phyloP scores from a whole-genome alignment of 106 monocot genomes.

The Narthecium ossifragum region DNA sequence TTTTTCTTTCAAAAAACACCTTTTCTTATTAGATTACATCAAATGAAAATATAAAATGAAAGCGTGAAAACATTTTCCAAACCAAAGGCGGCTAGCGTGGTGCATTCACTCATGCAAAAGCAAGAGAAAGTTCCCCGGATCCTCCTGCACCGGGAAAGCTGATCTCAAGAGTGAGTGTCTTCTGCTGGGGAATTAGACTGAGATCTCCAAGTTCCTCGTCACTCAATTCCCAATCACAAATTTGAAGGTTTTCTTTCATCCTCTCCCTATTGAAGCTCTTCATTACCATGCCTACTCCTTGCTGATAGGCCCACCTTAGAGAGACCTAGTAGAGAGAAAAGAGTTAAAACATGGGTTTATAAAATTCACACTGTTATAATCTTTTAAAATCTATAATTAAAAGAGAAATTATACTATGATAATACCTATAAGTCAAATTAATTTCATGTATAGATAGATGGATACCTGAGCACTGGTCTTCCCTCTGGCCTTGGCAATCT shows the following conservation, averaged over 20 bases:
- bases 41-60: too few species aligned
- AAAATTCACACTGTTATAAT: background rate
- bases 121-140: too few species aligned
- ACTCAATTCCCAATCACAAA: constrained; percentile 14
- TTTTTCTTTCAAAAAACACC: too few species aligned
- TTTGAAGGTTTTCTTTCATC: constrained; percentile 12
- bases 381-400: background rate
- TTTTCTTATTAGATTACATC: too few species aligned
- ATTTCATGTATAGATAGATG: too few species aligned
- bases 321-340: background rate
- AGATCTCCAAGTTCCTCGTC: constrained; percentile 6
- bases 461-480: background rate
- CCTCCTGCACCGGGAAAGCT: background rate
- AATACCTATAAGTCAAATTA: too few species aligned
- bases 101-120: background rate
- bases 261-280: constrained; percentile 11
- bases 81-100: too few species aligned
- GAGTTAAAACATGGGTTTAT: background rate
- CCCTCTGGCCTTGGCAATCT: background rate
- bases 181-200: constrained; percentile 2
- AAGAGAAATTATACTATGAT: background rate
- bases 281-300: constrained; percentile 7
- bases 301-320: constrained; percentile 12
- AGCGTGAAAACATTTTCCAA: too few species aligned
- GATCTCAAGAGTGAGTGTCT: background rate